Percentiles rank a stretch among this genome's conserved stretches.
Conservation (phyloP, 106 monocot species). For the Agapanthus africanus region DNA sequence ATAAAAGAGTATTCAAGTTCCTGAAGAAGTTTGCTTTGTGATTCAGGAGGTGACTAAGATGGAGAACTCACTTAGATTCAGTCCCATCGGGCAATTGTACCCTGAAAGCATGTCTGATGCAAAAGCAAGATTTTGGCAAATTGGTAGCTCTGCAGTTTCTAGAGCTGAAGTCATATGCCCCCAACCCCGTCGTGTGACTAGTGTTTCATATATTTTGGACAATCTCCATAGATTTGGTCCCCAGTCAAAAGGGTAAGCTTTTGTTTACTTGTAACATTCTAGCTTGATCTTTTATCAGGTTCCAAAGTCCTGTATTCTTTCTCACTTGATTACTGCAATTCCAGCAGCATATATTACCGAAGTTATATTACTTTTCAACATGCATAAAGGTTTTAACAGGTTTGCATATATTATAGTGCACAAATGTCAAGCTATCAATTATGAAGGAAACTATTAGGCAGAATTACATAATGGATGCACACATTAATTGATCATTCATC, state of each 20-base stretch:
- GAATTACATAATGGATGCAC: too few species aligned
- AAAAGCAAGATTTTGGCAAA: conserved; percentile 35
- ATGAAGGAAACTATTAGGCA: too few species aligned
- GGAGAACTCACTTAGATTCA: conserved; percentile 20
- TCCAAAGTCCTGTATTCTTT: too few species aligned
- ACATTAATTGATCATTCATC: too few species aligned
- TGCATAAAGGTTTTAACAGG: too few species aligned
- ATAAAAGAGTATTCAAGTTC: too few species aligned
- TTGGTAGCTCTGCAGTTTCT: conserved; percentile 7
- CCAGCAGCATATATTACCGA: too few species aligned
- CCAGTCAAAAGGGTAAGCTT: conserved; percentile 17
- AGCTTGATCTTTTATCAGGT: background rate
- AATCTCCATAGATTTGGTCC: conserved; percentile 10
- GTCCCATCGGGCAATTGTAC: conserved; percentile 15
- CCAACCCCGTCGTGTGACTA: conserved; percentile 22
- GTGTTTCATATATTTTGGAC: conserved; percentile 10
- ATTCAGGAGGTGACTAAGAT: conserved; percentile 13
- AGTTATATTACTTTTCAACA: too few species aligned
- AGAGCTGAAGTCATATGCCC: conserved; percentile 35
- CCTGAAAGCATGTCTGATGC: conserved; percentile 20
- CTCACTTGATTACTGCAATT: too few species aligned
- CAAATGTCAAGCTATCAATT: too few species aligned
- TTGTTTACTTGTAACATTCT: background rate
- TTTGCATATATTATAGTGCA: too few species aligned
- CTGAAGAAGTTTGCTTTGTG: too few species aligned